phyloP scores from a whole-genome alignment of 345 rosid species.

The Rubroshorea leprosula region DNA sequence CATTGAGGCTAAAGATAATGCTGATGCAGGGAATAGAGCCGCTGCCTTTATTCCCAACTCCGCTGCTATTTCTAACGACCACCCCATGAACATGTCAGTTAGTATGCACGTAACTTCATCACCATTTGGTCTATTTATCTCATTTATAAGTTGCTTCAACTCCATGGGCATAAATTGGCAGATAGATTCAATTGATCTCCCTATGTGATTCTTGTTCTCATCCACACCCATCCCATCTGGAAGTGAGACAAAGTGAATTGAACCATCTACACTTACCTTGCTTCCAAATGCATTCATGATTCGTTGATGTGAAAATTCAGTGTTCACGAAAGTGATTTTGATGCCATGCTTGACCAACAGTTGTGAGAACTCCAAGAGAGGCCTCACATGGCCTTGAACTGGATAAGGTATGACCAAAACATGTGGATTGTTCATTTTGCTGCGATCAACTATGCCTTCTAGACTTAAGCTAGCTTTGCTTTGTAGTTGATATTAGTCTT shows the following conservation, averaged over 20 bases:
- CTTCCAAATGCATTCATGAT: background rate
- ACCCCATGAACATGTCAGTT: background rate
- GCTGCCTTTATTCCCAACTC: conserved; percentile 7
- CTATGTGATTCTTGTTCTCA: background rate
- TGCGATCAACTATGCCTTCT: background rate
- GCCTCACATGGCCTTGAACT: conserved; percentile 47
- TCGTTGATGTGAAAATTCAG: background rate
- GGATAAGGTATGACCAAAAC: conserved; percentile 38
- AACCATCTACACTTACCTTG: background rate
- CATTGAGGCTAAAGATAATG: background rate
- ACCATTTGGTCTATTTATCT: background rate
- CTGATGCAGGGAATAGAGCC: background rate
- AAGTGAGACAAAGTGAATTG: background rate
- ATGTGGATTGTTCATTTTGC: conserved; percentile 22
- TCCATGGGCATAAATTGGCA: background rate
- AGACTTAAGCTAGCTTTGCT: too few species aligned
- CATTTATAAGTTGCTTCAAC: conserved; percentile 12
- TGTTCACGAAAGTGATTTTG: conserved; percentile 30
- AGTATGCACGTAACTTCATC: background rate
- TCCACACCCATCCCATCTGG: background rate
- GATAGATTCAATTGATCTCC: background rate
- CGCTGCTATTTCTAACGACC: background rate
- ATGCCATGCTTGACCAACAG: conserved; percentile 16
- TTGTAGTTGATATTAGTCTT: too few species aligned
- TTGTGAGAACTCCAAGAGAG: conserved; percentile 29